These are phyloP conservation scores for Pseudocercospora crystallina DNA, from an alignment of 2,329 filamentous ascomycete species.

Conservation along the genomic window DNA sequence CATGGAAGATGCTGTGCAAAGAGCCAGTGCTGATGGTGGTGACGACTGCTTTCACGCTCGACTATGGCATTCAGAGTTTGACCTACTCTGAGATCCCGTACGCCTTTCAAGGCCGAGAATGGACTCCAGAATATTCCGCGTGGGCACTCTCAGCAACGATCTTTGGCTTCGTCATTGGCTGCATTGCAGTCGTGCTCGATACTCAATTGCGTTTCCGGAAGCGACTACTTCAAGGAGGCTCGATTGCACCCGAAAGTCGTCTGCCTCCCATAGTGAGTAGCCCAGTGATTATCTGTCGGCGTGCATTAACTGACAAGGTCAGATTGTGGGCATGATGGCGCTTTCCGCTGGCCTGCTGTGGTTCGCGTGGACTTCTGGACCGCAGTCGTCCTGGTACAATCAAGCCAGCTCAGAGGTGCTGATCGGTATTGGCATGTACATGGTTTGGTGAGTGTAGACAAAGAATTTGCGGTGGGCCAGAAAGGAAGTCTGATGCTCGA, in stretches of 20 bases:
- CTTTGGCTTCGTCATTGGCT: slow-evolving; percentile 11
- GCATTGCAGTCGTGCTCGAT: slow-evolving; percentile 7
- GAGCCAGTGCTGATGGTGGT: slow-evolving; percentile 20
- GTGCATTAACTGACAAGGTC: not conserved
- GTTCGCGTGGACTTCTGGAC: slow-evolving; percentile 10
- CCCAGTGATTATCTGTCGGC: not conserved
- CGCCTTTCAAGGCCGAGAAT: slow-evolving; percentile 7
- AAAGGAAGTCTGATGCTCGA: no score
- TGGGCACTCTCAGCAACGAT: slow-evolving; percentile 8
- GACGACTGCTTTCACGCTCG: slow-evolving; percentile 28
- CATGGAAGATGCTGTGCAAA: slow-evolving; percentile 15
- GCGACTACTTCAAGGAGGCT: not conserved
- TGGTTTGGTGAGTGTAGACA: slow-evolving; percentile 9
- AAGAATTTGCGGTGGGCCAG: not conserved
- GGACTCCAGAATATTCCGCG: slow-evolving; percentile 1
- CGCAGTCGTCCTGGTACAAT: not conserved
- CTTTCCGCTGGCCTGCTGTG: slow-evolving; percentile 10
- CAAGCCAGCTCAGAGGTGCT: slow-evolving; percentile 9
- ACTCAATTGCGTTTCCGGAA: slow-evolving; percentile 12
- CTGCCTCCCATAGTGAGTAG: slow-evolving; percentile 15
- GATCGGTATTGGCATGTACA: slow-evolving; percentile 16
- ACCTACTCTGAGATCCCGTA: slow-evolving; percentile 25
- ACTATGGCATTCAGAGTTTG: slow-evolving; percentile 38
- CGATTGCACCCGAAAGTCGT: slow-evolving; percentile 15
- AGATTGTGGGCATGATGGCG: slow-evolving; percentile 15